Percentiles rank a stretch among this genome's conserved stretches.
Evolutionary conservation across 2,329 filamentous ascomycete genomes (phyloP).

Genomic region (Alternaria sp.): DNA sequence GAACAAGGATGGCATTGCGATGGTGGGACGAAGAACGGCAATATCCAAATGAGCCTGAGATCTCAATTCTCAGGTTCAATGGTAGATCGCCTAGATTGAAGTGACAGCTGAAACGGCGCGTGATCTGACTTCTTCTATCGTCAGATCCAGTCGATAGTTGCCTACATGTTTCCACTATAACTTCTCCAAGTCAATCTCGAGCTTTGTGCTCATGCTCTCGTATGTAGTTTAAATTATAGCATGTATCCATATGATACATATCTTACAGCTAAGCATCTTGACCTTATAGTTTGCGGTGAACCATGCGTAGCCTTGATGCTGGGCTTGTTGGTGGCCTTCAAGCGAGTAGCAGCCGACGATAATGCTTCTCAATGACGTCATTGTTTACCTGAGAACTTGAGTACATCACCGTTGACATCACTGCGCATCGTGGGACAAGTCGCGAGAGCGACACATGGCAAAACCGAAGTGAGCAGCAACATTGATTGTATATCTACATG

Average conservation of each 20-base stretch:
- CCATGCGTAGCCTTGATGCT: neutral
- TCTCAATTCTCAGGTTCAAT: neutral
- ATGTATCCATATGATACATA: neutral
- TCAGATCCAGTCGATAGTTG: neutral
- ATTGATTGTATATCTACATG: neutral
- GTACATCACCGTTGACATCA: neutral
- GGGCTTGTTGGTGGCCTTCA: neutral
- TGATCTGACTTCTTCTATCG: neutral
- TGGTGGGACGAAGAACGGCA: neutral
- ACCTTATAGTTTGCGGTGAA: neutral
- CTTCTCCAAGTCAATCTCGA: neutral
- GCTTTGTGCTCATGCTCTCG: neutral
- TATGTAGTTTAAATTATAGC: neutral
- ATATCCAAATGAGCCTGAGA: neutral
- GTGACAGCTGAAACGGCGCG: neutral
- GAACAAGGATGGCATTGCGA: neutral
- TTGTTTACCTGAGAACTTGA: neutral
- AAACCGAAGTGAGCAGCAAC: neutral
- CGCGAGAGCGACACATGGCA: neutral
- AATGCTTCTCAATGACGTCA: neutral
- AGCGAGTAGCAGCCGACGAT: neutral
- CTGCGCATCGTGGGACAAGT: neutral
- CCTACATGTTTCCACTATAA: neutral
- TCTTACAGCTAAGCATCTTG: neutral
- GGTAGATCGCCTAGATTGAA: neutral